phyloP scores from a whole-genome alignment of 2,329 filamentous ascomycete species.

The Cytospora piceae region DNA sequence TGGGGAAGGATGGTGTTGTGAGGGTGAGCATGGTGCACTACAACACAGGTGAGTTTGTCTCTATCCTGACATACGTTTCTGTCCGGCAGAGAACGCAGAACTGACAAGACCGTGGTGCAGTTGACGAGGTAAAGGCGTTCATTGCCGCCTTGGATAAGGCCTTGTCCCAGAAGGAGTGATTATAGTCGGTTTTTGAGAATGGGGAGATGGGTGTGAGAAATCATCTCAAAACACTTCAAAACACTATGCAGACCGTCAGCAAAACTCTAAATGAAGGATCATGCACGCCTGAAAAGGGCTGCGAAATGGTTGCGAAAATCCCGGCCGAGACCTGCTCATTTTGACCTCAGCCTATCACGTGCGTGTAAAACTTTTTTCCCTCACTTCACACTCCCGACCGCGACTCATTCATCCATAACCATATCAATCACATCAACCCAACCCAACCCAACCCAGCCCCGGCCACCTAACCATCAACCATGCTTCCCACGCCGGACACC shows the following conservation, averaged over 20 bases:
- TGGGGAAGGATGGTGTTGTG: conserved; percentile 63
- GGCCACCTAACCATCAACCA: conserved; percentile 41
- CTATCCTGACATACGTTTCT: not conserved
- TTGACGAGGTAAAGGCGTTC: conserved; percentile 59
- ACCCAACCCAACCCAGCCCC: not conserved
- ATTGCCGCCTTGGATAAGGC: conserved; percentile 57
- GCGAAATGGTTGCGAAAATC: conserved; percentile 2
- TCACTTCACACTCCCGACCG: not conserved
- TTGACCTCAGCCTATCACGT: conserved; percentile 25
- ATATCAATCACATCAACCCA: not conserved
- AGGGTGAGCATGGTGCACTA: conserved; percentile 70
- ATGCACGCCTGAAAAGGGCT: conserved; percentile 13
- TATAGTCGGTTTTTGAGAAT: not conserved
- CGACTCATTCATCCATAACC: not conserved
- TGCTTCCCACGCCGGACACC: conserved; percentile 94
- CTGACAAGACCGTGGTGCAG: conserved; percentile 39
- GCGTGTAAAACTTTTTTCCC: conserved; percentile 20
- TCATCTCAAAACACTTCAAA: not conserved
- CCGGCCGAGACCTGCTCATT: not conserved
- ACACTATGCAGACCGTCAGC: not conserved
- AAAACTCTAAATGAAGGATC: conserved; percentile 13
- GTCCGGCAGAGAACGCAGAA: not conserved
- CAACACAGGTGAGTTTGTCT: conserved; percentile 58
- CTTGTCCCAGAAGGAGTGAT: conserved; percentile 38
- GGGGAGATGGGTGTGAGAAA: not conserved